Percentiles rank a stretch among this genome's conserved stretches.
phyloP scores from a whole-genome alignment of 148 eudicot genomes.

The Tetragonia tetragonoides region DNA sequence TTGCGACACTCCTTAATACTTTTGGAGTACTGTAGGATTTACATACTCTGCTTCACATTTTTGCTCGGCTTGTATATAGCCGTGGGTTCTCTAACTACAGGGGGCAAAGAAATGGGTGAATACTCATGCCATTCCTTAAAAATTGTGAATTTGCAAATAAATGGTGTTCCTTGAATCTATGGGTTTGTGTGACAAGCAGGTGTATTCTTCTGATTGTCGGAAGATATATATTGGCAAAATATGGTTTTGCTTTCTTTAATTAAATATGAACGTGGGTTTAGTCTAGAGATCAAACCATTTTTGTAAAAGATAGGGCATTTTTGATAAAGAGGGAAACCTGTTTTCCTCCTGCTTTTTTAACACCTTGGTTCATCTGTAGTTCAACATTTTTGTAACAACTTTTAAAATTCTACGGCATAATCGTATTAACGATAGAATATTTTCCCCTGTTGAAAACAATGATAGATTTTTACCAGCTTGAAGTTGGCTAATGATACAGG shows the following conservation, averaged over 20 bases:
- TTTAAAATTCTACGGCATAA: too few relatives aligned
- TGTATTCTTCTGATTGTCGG: background rate
- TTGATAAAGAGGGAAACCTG: background rate
- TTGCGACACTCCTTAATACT: background rate
- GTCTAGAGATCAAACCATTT: background rate
- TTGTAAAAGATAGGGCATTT: background rate
- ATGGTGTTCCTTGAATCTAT: background rate
- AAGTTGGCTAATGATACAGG: background rate
- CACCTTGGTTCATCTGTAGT: background rate
- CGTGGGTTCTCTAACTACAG: background rate
- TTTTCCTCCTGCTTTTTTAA: background rate
- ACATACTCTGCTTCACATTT: too few relatives aligned
- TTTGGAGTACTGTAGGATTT: background rate
- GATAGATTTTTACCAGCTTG: background rate
- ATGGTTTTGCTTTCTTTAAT: background rate
- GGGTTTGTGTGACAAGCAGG: background rate
- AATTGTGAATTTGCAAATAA: background rate
- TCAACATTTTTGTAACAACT: background rate
- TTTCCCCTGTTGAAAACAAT: background rate
- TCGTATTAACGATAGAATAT: background rate
- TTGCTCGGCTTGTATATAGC: too few relatives aligned
- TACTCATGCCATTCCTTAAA: background rate
- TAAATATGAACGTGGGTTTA: background rate
- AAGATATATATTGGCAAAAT: background rate
- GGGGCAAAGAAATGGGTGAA: background rate